Conservation (phyloP, 139 green algal species). For the Coccomyxa sp. region DNA sequence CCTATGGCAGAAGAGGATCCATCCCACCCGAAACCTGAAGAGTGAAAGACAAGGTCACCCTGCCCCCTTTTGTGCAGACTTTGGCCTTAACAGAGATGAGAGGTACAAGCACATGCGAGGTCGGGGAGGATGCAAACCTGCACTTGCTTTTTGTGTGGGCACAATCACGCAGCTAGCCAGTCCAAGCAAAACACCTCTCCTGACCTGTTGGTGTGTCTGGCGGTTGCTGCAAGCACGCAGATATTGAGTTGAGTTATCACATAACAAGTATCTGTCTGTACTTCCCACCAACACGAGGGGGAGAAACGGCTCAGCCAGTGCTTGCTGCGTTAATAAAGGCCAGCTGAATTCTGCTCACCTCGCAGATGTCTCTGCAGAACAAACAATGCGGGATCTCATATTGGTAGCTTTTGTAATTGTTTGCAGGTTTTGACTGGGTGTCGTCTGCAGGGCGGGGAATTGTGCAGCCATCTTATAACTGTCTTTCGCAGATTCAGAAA, state of each 20-base stretch:
- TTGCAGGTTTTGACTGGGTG: too few species aligned
- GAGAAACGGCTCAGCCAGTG: neutral
- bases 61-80: too few species aligned
- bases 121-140: neutral
- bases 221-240: neutral
- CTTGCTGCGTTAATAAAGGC: neutral
- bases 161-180: neutral
- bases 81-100: too few species aligned
- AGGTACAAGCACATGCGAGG: too few species aligned
- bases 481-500: too few species aligned
- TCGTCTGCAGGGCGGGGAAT: too few species aligned
- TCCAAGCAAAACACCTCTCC: neutral
- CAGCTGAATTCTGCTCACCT: neutral
- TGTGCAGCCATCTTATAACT: too few species aligned
- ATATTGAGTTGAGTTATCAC: neutral
- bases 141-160: neutral
- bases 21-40: conserved; percentile 13
- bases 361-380: too few species aligned
- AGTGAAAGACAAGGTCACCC: neutral
- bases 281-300: neutral
- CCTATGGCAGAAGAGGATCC: conserved; percentile 16
- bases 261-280: neutral
- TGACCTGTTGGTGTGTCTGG: neutral
- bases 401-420: too few species aligned
- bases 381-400: too few species aligned